Base-by-base conservation (phyloP, 495 filamentous ascomycete genomes). In the Penicillium daleae region DNA sequence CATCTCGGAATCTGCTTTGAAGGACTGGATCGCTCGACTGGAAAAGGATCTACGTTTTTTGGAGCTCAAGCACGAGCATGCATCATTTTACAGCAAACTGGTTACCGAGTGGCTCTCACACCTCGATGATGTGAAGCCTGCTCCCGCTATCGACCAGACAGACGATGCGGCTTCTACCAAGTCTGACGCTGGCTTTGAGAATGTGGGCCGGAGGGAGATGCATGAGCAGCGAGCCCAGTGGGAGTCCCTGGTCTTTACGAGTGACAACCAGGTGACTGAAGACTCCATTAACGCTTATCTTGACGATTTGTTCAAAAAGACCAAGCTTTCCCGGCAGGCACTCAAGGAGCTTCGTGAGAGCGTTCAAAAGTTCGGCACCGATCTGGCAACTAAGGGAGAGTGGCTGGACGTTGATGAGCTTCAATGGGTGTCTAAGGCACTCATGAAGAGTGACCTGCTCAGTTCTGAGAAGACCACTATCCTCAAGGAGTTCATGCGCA, bases 31-130 rank as follows among this genome's bases (percentile, higher is more conserved):
- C 49, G 48, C 71, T 6, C 76, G 75, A 13, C 71, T 89, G 21
- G 74, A 83, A 59, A 74, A 76, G n/a, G 77, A 82, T 33, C 71
- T 86, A 6, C 72, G 76, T 17, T 71, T 76, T 19, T 78, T 89
- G 62, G 81, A 85, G 31, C 65, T 82, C 33, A 86, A 83, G 53
- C 84, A 85, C 55, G 75, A 87, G 50, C 88, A 89, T 70, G 85
- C 86, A 0, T 74, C 80, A 17, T 79, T 90, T 21, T 90, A 88
- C 65, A 86, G 81, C 51, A 74, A 81, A 50, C 67, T 90, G 42
- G 83, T 90, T 15, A 89, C 82, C 0, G 86, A 91, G 65, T 90
- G 87, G 86, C 70, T 90, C 24, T 70, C 64, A 1, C 48, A 74
- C 15, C 59, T 79, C 31, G 71, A 79, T 62, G 67, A 56, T 4